These are phyloP conservation scores for Neurospora hispaniola DNA, from an alignment of 495 filamentous ascomycete genomes.

Conservation along the genomic window DNA sequence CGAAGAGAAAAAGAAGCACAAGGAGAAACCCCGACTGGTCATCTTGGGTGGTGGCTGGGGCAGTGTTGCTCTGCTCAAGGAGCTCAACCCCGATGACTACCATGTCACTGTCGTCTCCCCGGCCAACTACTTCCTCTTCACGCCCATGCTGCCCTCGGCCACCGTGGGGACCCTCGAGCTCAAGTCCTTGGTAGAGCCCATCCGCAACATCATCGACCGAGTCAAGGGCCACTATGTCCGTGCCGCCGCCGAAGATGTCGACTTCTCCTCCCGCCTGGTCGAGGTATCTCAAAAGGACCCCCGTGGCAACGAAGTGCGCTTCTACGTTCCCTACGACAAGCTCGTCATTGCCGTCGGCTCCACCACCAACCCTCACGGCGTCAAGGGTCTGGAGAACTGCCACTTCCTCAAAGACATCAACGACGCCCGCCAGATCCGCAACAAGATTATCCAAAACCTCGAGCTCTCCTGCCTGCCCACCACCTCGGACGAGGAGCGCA, in stretches of 20 bases:
- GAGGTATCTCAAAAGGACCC: constrained; percentile 67
- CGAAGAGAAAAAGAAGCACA: constrained; percentile 52
- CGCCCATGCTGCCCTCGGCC: constrained; percentile 91
- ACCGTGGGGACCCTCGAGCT: constrained; percentile 93
- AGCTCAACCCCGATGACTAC: constrained; percentile 78
- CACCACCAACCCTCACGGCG: constrained; percentile 60
- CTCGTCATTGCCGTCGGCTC: constrained; percentile 92
- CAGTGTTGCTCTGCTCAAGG: constrained; percentile 83
- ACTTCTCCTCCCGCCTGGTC: constrained; percentile 82
- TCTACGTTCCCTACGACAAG: constrained; percentile 98
- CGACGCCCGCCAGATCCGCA: constrained; percentile 82
- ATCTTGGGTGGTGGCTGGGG: constrained; percentile 95
- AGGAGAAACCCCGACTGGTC: constrained; percentile 83
- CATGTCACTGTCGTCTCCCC: constrained; percentile 92
- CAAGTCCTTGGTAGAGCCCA: constrained; percentile 83
- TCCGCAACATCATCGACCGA: constrained; percentile 67
- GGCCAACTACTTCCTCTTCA: constrained; percentile 94
- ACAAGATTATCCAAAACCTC: constrained; percentile 81
- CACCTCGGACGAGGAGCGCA: constrained; percentile 79
- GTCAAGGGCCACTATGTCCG: constrained; percentile 84
- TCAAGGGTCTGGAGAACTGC: constrained; percentile 89
- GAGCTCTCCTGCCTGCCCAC: constrained; percentile 91
- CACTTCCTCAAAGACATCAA: constrained; percentile 90
- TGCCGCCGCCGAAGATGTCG: constrained; percentile 73
- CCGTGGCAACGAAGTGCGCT: constrained; percentile 59